Conservation (phyloP, 768 basidiomycete species). For the Lentinula guzmanii region DNA sequence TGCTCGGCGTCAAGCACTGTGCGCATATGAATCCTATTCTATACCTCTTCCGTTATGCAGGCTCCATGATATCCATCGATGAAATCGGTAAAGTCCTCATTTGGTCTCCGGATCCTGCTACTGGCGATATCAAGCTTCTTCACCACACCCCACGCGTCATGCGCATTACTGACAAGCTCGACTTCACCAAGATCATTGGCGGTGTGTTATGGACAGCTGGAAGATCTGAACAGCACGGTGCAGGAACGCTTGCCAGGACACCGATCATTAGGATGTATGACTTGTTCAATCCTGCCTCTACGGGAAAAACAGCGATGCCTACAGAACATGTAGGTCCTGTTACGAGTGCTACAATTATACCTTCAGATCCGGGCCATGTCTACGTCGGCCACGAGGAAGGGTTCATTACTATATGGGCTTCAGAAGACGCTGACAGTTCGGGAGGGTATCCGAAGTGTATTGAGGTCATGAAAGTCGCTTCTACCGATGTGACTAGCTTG, state of each 20-base stretch:
- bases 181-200: slow-evolving; percentile 68
- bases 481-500: slow-evolving; percentile 75
- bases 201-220: slow-evolving; percentile 82
- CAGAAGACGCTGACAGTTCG: slow-evolving; percentile 17
- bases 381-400: slow-evolving; percentile 94
- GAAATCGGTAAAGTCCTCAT: slow-evolving; percentile 80
- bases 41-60: slow-evolving; percentile 67
- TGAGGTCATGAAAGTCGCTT: slow-evolving; percentile 74
- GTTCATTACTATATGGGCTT: slow-evolving; percentile 75
- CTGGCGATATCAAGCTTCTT: slow-evolving; percentile 31
- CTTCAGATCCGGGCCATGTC: slow-evolving; percentile 57
- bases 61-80: slow-evolving; percentile 75
- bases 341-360: slow-evolving; percentile 72
- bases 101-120: slow-evolving; percentile 46
- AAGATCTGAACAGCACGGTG: slow-evolving; percentile 43
- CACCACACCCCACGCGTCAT: slow-evolving; percentile 49
- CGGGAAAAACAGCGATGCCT: slow-evolving; percentile 50
- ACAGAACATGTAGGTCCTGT: slow-evolving; percentile 76
- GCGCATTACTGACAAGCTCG: slow-evolving; percentile 76
- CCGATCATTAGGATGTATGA: slow-evolving; percentile 84
- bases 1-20: slow-evolving; percentile 52
- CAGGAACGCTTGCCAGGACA: slow-evolving; percentile 33
- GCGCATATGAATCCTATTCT: slow-evolving; percentile 65
- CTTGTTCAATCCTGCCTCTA: slow-evolving; percentile 35
- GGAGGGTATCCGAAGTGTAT: slow-evolving; percentile 38